Conservation (phyloP, 2,329 filamentous ascomycete species). For the Colletotrichum chlorophyti region DNA sequence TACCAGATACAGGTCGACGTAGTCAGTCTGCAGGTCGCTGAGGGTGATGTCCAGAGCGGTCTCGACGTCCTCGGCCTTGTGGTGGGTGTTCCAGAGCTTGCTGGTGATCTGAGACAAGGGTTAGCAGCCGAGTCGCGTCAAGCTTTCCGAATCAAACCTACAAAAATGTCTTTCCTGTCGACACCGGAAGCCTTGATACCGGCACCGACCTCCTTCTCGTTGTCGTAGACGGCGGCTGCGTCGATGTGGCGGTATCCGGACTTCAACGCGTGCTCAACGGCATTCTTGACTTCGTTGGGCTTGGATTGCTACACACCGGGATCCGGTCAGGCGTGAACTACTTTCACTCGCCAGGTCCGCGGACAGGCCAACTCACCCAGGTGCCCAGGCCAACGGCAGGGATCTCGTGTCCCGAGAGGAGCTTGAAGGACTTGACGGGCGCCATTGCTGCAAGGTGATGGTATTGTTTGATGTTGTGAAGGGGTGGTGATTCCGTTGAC, state of each 20-base stretch:
- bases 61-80: slow-evolving; percentile 37
- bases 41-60: slow-evolving; percentile 38
- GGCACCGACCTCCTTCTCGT: slow-evolving; percentile 60
- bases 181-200: slow-evolving; percentile 55
- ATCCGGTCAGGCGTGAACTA: background rate
- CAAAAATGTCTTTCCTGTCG: slow-evolving; percentile 58
- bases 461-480: background rate
- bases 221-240: slow-evolving; percentile 69
- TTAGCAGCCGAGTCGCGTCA: background rate
- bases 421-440: slow-evolving; percentile 35
- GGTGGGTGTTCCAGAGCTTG: slow-evolving; percentile 44
- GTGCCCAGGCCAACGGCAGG: slow-evolving; percentile 41
- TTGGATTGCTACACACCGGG: slow-evolving; percentile 49
- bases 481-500: background rate
- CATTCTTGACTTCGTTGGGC: slow-evolving; percentile 49
- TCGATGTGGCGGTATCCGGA: slow-evolving; percentile 66
- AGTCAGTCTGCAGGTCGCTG: slow-evolving; percentile 38
- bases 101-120: slow-evolving; percentile 28
- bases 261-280: slow-evolving; percentile 64
- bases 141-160: background rate
- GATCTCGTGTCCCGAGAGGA: slow-evolving; percentile 40
- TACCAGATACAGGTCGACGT: slow-evolving; percentile 41
- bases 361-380: slow-evolving; percentile 37
- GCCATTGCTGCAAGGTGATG: slow-evolving; percentile 29
- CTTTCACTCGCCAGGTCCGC: too few relatives aligned